These are phyloP conservation scores for Hymenoscyphus scutula DNA, from an alignment of 2,329 filamentous ascomycete genomes.

Conservation along the genomic window DNA sequence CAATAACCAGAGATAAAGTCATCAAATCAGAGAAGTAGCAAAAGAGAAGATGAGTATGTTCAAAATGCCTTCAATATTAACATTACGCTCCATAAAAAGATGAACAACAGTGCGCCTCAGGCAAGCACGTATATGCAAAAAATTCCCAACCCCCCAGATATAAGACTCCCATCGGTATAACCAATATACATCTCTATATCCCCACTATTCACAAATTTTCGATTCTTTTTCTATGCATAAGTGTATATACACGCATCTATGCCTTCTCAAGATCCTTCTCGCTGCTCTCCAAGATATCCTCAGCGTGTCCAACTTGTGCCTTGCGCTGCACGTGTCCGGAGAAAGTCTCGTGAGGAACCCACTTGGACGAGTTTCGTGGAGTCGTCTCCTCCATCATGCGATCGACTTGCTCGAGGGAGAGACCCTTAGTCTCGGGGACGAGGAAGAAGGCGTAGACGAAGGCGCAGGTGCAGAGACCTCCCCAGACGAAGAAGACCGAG, in stretches of 20 bases:
- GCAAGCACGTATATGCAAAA: background rate
- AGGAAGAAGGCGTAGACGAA: conserved; percentile 71
- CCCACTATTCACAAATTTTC: background rate
- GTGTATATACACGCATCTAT: background rate
- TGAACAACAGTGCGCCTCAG: background rate
- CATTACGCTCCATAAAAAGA: conserved; percentile 4
- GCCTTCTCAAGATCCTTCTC: background rate
- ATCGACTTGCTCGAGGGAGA: conserved; percentile 78
- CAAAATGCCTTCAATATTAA: background rate
- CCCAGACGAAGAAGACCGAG: conserved; percentile 78
- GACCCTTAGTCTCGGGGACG: conserved; percentile 86
- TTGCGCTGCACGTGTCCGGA: conserved; percentile 13
- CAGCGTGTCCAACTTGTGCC: background rate
- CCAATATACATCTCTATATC: background rate
- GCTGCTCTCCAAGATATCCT: background rate
- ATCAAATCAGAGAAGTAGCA: no score
- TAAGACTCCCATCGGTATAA: background rate
- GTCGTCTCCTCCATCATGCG: conserved; percentile 60
- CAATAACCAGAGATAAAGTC: no score
- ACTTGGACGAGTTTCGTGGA: conserved; percentile 39
- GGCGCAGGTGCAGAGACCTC: conserved; percentile 63
- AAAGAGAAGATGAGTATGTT: background rate
- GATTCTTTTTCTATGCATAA: background rate
- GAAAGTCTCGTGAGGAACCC: conserved; percentile 34
- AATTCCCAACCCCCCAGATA: background rate